Percentiles rank a stretch among this genome's conserved stretches.
These are phyloP conservation scores for Ceratocystis lukuohia DNA, from an alignment of 2,329 filamentous ascomycete genomes.

Conservation along the genomic window DNA sequence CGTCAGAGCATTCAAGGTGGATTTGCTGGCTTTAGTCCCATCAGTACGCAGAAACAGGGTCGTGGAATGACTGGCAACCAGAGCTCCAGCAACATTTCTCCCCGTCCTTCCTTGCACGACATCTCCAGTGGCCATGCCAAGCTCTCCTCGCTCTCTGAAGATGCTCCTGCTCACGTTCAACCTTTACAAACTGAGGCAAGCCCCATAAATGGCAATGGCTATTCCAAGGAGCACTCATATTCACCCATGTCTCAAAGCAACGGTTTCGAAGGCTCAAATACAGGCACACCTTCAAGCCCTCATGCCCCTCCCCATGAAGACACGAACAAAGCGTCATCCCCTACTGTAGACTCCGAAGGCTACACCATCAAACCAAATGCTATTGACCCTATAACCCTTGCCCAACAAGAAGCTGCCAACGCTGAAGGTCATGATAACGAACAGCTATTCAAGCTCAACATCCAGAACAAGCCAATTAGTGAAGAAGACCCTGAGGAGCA, in stretches of 20 bases:
- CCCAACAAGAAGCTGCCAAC: constrained; percentile 46
- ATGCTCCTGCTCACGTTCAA: constrained; percentile 27
- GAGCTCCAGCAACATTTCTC: constrained; percentile 39
- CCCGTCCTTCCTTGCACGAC: constrained; percentile 46
- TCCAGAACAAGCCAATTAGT: constrained; percentile 61
- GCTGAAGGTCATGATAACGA: constrained; percentile 44
- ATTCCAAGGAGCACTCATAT: constrained; percentile 30
- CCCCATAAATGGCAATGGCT: constrained; percentile 24
- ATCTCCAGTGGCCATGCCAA: constrained; percentile 33
- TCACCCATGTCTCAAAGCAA: constrained; percentile 23
- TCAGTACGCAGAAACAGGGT: constrained; percentile 42
- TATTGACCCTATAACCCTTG: constrained; percentile 56
- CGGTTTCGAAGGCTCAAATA: not conserved
- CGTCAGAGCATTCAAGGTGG: constrained; percentile 54
- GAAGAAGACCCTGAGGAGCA: constrained; percentile 65
- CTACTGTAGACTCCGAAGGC: constrained; percentile 51
- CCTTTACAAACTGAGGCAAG: not conserved
- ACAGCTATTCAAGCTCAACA: constrained; percentile 66
- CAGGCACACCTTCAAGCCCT: not conserved
- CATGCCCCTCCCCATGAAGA: not conserved
- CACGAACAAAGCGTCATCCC: constrained; percentile 23
- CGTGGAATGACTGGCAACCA: constrained; percentile 51
- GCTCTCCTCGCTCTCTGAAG: constrained; percentile 45
- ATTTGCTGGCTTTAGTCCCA: constrained; percentile 45
- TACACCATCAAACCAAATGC: constrained; percentile 56